These are phyloP conservation scores for Penicillium roqueforti DNA, from an alignment of 495 filamentous ascomycete species.

Conservation along the genomic window DNA sequence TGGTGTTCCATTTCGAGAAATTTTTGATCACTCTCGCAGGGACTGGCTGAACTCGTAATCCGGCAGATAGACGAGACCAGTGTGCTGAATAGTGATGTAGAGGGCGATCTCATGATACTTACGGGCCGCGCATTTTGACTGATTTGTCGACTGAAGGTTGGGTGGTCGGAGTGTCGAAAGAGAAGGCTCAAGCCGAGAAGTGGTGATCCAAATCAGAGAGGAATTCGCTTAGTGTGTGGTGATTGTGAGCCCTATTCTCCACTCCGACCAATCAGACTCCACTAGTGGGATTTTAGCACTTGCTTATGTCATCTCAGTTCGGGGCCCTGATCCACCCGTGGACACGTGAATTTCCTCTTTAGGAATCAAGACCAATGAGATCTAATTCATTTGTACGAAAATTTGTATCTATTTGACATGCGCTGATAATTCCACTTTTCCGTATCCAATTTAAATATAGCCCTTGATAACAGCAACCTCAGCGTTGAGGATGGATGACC, in stretches of 20 bases:
- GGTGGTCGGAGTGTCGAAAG: slow-evolving; percentile 30
- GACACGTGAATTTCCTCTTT: slow-evolving; percentile 1
- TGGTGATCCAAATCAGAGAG: slow-evolving; percentile 22
- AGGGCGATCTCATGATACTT: slow-evolving; percentile 34
- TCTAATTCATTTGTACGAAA: slow-evolving; percentile 2
- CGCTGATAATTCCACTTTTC: slow-evolving; percentile 26
- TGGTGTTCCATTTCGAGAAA: slow-evolving; percentile 9
- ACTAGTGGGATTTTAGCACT: background rate
- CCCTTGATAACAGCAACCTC: slow-evolving; percentile 91
- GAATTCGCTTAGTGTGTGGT: slow-evolving; percentile 39
- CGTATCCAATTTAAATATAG: slow-evolving; percentile 52
- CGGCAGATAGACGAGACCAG: background rate
- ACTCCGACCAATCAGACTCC: slow-evolving; percentile 24
- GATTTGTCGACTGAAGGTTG: slow-evolving; percentile 44
- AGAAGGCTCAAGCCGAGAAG: slow-evolving; percentile 4
- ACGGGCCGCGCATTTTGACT: slow-evolving; percentile 66
- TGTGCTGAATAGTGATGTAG: background rate
- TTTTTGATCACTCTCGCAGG: background rate
- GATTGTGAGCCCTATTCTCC: slow-evolving; percentile 32
- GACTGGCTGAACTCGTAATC: background rate
- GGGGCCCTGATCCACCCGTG: background rate
- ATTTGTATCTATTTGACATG: slow-evolving; percentile 26
- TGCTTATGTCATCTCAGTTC: background rate
- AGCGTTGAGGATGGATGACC: slow-evolving; percentile 89
- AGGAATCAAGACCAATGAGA: background rate